These are phyloP conservation scores for Hyaloscypha bicolor DNA, from an alignment of 495 filamentous ascomycete species.

Conservation along the genomic window DNA sequence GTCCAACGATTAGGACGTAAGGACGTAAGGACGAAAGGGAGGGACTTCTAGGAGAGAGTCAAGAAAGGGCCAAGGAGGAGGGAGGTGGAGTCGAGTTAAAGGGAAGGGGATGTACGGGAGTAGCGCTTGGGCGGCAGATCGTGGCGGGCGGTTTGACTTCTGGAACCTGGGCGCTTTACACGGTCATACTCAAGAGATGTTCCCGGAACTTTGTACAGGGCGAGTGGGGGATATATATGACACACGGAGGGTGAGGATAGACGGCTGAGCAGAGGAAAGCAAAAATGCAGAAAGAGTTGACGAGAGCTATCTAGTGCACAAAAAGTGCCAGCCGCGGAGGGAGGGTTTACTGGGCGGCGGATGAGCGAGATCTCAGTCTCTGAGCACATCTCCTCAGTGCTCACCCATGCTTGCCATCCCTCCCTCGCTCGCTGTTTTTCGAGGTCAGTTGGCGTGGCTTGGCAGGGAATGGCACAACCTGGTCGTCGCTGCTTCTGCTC, in stretches of 20 bases:
- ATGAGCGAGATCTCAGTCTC: constrained; percentile 5
- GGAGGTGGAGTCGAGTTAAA: constrained; percentile 23
- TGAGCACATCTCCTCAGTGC: not conserved
- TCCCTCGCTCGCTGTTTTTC: constrained; percentile 12
- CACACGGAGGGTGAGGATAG: not conserved
- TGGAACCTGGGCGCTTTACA: constrained; percentile 26
- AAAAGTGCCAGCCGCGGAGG: constrained; percentile 2
- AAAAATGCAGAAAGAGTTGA: constrained; percentile 5
- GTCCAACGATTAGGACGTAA: constrained; percentile 12
- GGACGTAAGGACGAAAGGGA: constrained; percentile 26
- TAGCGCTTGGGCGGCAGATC: constrained; percentile 32
- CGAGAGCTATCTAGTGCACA: not conserved
- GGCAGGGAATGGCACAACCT: constrained; percentile 6
- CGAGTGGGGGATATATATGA: constrained; percentile 10
- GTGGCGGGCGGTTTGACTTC: constrained; percentile 28
- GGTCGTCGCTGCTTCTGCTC: not conserved
- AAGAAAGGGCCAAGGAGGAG: constrained; percentile 23
- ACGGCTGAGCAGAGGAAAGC: not conserved
- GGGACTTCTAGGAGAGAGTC: constrained; percentile 21
- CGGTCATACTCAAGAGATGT: constrained; percentile 23
- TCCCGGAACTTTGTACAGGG: constrained; percentile 28
- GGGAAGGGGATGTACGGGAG: constrained; percentile 16
- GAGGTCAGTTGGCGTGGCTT: constrained; percentile 12
- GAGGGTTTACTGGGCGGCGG: constrained; percentile 1
- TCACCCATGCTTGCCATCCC: not conserved